A percentile compares a stretch with the other conserved stretches of the same genome.
Conservation (phyloP, 2,329 filamentous ascomycete species). For the Sporothrix schenckii region DNA sequence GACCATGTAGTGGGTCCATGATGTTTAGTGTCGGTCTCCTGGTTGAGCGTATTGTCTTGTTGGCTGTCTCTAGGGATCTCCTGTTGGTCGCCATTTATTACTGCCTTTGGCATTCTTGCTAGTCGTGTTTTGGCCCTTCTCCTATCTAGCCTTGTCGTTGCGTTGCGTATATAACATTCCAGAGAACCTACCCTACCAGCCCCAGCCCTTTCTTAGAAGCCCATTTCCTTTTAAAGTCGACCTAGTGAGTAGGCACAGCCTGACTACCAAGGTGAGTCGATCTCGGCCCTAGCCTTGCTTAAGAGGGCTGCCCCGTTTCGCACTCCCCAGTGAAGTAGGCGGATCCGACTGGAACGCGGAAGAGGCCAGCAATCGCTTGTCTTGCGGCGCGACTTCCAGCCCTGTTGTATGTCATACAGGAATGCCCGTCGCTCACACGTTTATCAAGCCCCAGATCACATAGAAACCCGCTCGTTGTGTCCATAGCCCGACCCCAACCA, state of each 20-base stretch:
- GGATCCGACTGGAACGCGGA: neutral
- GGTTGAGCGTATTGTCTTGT: too few relatives aligned
- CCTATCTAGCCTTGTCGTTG: neutral
- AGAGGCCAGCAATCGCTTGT: too few relatives aligned
- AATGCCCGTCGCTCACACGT: conserved; percentile 9
- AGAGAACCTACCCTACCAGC: neutral
- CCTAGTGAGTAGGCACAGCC: neutral
- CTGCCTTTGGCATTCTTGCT: neutral
- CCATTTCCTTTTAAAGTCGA: neutral
- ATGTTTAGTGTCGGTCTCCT: too few relatives aligned
- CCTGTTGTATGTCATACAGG: neutral
- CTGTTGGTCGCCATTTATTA: neutral
- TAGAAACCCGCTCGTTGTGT: neutral
- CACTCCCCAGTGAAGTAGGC: neutral
- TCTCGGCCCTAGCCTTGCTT: neutral
- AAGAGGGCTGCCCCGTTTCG: too few relatives aligned
- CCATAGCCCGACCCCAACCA: conserved; percentile 11
- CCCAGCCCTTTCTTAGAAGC: too few relatives aligned
- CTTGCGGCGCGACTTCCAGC: neutral
- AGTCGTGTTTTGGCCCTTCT: neutral
- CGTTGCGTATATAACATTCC: neutral
- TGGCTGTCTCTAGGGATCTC: too few relatives aligned
- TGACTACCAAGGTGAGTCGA: neutral
- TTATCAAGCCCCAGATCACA: neutral
- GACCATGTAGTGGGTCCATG: too few relatives aligned